phyloP scores from a whole-genome alignment of 2,329 filamentous ascomycete species.

The Sporothrix euskadiensis region DNA sequence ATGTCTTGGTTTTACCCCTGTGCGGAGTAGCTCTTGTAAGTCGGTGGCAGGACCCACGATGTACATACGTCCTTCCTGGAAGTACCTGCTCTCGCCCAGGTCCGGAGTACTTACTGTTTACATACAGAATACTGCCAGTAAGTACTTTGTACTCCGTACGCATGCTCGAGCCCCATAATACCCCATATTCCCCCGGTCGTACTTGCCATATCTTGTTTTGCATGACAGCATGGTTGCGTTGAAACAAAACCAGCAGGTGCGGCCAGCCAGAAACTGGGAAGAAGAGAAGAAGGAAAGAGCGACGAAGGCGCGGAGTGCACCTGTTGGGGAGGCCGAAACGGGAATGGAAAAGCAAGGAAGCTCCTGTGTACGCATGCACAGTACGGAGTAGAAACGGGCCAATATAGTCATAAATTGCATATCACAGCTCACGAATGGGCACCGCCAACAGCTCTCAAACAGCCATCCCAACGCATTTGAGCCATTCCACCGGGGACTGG shows the following conservation, averaged over 20 bases:
- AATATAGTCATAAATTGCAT: neutral
- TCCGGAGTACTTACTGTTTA: neutral
- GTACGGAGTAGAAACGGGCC: neutral
- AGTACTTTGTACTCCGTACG: neutral
- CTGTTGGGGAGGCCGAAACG: neutral
- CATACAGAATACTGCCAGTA: neutral
- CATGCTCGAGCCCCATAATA: constrained; percentile 10
- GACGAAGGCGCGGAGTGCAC: neutral
- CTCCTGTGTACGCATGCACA: neutral
- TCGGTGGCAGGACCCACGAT: neutral
- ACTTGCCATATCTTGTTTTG: constrained; percentile 13
- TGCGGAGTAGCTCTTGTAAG: neutral
- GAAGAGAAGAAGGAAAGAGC: neutral
- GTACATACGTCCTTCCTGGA: neutral
- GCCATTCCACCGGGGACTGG: neutral
- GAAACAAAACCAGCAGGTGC: constrained; percentile 15
- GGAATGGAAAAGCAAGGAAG: neutral
- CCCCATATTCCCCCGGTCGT: constrained; percentile 14
- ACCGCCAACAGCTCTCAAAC: neutral
- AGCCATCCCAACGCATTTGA: neutral
- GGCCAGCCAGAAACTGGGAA: neutral
- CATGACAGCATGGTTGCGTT: constrained; percentile 19
- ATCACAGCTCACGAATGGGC: neutral
- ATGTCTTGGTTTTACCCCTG: constrained; percentile 15
- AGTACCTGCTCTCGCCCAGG: neutral